These are phyloP conservation scores for Lasiosphaeris hirsuta DNA, from an alignment of 495 filamentous ascomycete species.

Conservation along the genomic window DNA sequence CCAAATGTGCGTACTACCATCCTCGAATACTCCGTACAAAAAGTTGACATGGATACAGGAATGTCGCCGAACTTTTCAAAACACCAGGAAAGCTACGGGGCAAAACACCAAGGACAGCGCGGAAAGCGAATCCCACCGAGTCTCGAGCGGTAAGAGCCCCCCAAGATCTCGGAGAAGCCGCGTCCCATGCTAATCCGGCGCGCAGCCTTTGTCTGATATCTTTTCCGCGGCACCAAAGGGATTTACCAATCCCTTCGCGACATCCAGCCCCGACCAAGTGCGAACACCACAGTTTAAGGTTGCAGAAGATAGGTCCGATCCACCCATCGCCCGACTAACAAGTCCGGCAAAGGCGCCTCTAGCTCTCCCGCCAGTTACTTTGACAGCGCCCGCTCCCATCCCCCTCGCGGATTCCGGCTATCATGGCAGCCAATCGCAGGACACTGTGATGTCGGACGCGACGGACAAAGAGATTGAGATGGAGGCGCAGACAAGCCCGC, in stretches of 20 bases:
- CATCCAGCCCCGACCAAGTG: slow-evolving; percentile 28
- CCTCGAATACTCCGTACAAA: background rate
- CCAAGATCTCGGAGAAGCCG: background rate
- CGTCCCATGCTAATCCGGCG: background rate
- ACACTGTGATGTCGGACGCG: slow-evolving; percentile 33
- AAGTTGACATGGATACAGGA: slow-evolving; percentile 45
- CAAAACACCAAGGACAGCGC: slow-evolving; percentile 81
- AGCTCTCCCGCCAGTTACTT: slow-evolving; percentile 15
- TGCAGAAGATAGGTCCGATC: slow-evolving; percentile 28
- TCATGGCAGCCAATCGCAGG: slow-evolving; percentile 61
- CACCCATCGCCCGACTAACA: slow-evolving; percentile 23
- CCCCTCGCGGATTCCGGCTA: slow-evolving; percentile 70
- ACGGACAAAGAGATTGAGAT: slow-evolving; percentile 14
- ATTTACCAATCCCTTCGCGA: slow-evolving; percentile 43
- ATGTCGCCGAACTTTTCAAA: slow-evolving; percentile 90
- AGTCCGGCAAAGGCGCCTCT: slow-evolving; percentile 23
- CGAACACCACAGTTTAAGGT: slow-evolving; percentile 40
- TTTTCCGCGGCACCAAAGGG: slow-evolving; percentile 56
- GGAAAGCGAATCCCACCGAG: slow-evolving; percentile 65
- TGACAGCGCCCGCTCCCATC: slow-evolving; percentile 17
- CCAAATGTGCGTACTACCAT: slow-evolving; percentile 60
- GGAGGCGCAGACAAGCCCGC: slow-evolving; percentile 9
- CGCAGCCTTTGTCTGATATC: slow-evolving; percentile 79
- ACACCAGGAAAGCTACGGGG: slow-evolving; percentile 92
- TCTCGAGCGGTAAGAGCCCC: slow-evolving; percentile 60